Evolutionary conservation across 768 basidiomycete species (phyloP), one percentile per base, ranked within the genome.

Genomic region (Psilocybe cubensis): DNA sequence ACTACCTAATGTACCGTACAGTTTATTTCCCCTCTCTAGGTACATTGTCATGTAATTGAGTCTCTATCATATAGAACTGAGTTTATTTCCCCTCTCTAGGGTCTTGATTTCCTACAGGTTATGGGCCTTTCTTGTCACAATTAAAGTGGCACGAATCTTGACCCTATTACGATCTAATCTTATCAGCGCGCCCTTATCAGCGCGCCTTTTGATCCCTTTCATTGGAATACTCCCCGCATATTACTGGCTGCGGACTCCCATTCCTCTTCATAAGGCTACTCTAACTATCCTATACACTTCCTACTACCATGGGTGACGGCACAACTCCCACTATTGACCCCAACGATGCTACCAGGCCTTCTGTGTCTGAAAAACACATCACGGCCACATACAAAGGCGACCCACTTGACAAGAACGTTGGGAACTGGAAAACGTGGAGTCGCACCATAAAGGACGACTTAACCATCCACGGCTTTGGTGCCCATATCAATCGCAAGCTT

Each of bases 51-150:
- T n/a, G n/a, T n/a, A n/a, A n/a, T n/a, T n/a, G n/a, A n/a, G n/a
- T n/a, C n/a, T n/a, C n/a, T n/a, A n/a, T n/a, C n/a, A n/a, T n/a
- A n/a, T n/a, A n/a, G n/a, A n/a, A n/a, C n/a, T n/a, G n/a, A n/a
- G n/a, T n/a, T n/a, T n/a, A n/a, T n/a, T n/a, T n/a, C n/a, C n/a
- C n/a, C n/a, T n/a, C n/a, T n/a, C n/a, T n/a, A n/a, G n/a, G n/a
- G n/a, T n/a, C n/a, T n/a, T n/a, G n/a, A n/a, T n/a, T n/a, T n/a
- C n/a, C n/a, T n/a, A 64, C 63, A 64, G 60, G 63, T 64, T 64
- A 64, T 64, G 63, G 58, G 63, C 63, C 60, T 52, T 54, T 27
- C 12, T 12, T 31, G 43, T 27, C 41, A 33, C 52, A 14, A 43
- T 54, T 42, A 12, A 18, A 6, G 53, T 47, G 47, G 31, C 46